phyloP scores from a whole-genome alignment of 768 basidiomycete species.

The Cyclocybe aegerita region DNA sequence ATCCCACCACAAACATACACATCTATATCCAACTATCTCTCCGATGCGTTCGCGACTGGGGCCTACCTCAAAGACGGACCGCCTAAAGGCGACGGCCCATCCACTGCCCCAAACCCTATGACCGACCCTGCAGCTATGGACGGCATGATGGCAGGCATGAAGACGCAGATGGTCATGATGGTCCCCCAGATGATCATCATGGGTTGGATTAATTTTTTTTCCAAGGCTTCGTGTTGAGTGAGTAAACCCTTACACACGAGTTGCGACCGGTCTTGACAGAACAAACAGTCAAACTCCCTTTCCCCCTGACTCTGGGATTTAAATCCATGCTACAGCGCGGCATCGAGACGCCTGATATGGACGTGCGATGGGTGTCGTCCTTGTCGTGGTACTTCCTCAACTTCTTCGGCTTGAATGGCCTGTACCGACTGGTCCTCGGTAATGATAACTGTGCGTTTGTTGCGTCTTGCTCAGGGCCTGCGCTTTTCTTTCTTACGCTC shows the following conservation, averaged over 20 bases:
- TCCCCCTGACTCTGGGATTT: slow-evolving; percentile 95
- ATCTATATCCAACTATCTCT: slow-evolving; percentile 73
- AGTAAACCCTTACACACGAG: slow-evolving; percentile 33
- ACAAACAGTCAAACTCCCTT: slow-evolving; percentile 84
- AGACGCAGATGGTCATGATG: slow-evolving; percentile 99
- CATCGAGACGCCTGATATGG: slow-evolving; percentile 93
- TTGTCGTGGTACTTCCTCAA: slow-evolving; percentile 99
- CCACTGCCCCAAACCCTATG: slow-evolving; percentile 76
- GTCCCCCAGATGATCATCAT: slow-evolving; percentile 98
- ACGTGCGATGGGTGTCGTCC: slow-evolving; percentile 98
- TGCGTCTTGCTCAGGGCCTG: not conserved
- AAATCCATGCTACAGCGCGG: slow-evolving; percentile 98
- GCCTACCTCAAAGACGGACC: slow-evolving; percentile 86
- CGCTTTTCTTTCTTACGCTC: slow-evolving; percentile 2
- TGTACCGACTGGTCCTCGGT: slow-evolving; percentile 93
- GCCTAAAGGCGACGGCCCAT: slow-evolving; percentile 58
- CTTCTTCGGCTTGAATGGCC: slow-evolving; percentile 94
- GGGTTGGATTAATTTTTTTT: slow-evolving; percentile 99
- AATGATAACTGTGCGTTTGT: slow-evolving; percentile 74
- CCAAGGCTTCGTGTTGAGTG: slow-evolving; percentile 96
- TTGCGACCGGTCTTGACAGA: not conserved
- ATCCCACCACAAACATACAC: slow-evolving; percentile 73
- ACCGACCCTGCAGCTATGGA: slow-evolving; percentile 93
- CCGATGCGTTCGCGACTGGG: slow-evolving; percentile 69
- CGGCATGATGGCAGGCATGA: slow-evolving; percentile 98